Conservation (phyloP, 2,329 filamentous ascomycete genomes). For the Aureobasidium sp. region DNA sequence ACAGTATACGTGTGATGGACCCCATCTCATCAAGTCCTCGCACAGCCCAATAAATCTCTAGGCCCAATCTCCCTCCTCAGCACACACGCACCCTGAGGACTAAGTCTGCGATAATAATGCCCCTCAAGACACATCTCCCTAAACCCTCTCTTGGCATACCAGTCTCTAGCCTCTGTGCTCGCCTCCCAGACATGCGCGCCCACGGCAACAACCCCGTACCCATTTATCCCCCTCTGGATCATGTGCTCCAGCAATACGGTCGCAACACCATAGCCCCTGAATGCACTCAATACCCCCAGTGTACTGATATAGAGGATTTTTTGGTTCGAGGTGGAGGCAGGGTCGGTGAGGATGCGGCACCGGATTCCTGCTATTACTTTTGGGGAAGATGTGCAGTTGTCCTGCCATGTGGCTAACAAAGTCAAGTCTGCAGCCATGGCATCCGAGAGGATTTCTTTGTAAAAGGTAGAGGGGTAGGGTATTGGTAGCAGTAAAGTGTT, state of each 20-base stretch:
- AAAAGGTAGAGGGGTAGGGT: conserved; percentile 55
- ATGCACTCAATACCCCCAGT: conserved; percentile 52
- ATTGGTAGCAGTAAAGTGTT: conserved; percentile 54
- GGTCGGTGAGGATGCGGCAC: conserved; percentile 36
- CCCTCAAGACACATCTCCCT: conserved; percentile 44
- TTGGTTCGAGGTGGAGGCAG: conserved; percentile 14
- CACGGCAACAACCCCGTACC: conserved; percentile 46
- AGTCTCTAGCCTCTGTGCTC: conserved; percentile 52
- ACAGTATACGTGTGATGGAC: too few relatives aligned
- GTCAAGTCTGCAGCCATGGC: conserved; percentile 47
- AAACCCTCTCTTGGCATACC: conserved; percentile 56
- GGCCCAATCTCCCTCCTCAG: conserved; percentile 37
- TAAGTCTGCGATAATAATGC: conserved; percentile 53
- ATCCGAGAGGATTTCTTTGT: conserved; percentile 52
- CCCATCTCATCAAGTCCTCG: neutral
- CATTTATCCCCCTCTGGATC: conserved; percentile 31
- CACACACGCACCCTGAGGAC: conserved; percentile 49
- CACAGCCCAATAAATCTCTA: neutral
- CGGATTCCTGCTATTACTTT: conserved; percentile 42
- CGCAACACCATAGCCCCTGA: conserved; percentile 52
- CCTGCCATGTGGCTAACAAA: conserved; percentile 53
- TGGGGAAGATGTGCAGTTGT: too few relatives aligned
- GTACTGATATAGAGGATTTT: conserved; percentile 54
- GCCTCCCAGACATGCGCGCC: conserved; percentile 60
- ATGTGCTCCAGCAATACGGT: conserved; percentile 44